Percentiles rank a stretch among this genome's conserved stretches.
Evolutionary conservation across 495 filamentous ascomycete genomes (phyloP).

Genomic region (Pyrenopolyporus hunteri): DNA sequence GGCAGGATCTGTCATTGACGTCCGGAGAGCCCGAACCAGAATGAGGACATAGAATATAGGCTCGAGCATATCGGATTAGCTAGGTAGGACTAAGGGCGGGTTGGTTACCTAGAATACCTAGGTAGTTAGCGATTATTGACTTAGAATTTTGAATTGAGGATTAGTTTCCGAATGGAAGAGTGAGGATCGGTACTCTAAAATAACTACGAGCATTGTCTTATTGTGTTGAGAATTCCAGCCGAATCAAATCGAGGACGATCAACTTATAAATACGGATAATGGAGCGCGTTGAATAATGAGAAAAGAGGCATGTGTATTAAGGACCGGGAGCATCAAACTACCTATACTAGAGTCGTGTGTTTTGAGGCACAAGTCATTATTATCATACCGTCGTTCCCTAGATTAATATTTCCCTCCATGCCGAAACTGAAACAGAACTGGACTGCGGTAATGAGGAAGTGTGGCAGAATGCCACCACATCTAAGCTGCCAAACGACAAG

Average conservation of each 20-base stretch:
- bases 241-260: not conserved
- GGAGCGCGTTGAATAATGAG: not conserved
- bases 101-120: no score
- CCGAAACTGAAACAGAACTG: not conserved
- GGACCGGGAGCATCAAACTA: conserved; percentile 16
- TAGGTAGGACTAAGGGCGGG: not conserved
- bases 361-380: conserved; percentile 3
- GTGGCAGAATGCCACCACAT: not conserved
- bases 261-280: not conserved
- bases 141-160: conserved; percentile 7
- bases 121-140: not conserved
- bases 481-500: conserved; percentile 26
- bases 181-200: conserved; percentile 7
- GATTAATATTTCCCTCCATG: not conserved
- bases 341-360: not conserved
- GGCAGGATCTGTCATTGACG: not conserved
- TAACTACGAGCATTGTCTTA: not conserved
- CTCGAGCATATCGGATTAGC: not conserved
- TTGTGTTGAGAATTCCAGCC: not conserved
- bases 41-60: conserved; percentile 8
- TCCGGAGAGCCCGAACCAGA: conserved; percentile 3
- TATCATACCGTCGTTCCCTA: conserved; percentile 5
- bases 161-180: conserved; percentile 20
- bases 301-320: conserved; percentile 21
- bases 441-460: not conserved